phyloP scores from a whole-genome alignment of 2,329 filamentous ascomycete genomes.

The Geosmithia putterillii region DNA sequence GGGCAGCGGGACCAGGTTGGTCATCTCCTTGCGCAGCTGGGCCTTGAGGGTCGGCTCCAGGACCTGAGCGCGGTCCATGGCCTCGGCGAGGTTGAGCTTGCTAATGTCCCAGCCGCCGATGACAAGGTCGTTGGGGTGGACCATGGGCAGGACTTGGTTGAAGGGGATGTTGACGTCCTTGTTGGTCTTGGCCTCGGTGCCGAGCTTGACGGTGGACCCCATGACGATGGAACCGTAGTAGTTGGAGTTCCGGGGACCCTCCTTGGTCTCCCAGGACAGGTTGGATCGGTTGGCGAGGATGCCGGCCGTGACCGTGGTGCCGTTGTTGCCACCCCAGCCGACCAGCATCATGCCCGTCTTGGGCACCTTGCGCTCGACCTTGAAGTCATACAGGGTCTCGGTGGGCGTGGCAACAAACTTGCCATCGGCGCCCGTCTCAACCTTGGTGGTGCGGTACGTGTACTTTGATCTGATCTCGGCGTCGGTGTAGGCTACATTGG shows the following conservation, averaged over 20 bases:
- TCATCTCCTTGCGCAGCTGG: constrained; percentile 87
- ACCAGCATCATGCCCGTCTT: constrained; percentile 97
- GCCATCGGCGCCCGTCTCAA: constrained; percentile 59
- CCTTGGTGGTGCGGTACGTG: constrained; percentile 86
- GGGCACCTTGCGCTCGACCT: constrained; percentile 85
- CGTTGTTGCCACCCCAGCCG: constrained; percentile 97
- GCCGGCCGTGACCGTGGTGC: constrained; percentile 90
- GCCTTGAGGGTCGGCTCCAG: constrained; percentile 90
- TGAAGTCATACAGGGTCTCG: constrained; percentile 92
- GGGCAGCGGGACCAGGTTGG: constrained; percentile 73
- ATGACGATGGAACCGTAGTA: constrained; percentile 98
- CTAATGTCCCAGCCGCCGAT: constrained; percentile 98
- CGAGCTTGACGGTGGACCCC: constrained; percentile 94
- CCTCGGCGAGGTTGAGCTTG: constrained; percentile 71
- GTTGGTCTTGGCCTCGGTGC: constrained; percentile 69
- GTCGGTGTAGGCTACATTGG: constrained; percentile 86
- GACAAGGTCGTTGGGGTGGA: constrained; percentile 89
- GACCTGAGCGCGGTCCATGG: constrained; percentile 93
- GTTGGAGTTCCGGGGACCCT: constrained; percentile 75
- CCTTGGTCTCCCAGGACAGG: constrained; percentile 86
- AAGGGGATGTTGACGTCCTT: constrained; percentile 95
- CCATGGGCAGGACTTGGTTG: constrained; percentile 88
- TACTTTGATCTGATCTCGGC: constrained; percentile 85
- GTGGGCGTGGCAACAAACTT: constrained; percentile 75
- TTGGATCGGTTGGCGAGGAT: constrained; percentile 89